Percentiles rank a stretch among this genome's conserved stretches.
These are phyloP conservation scores for Vaccinium darrowii DNA, from an alignment of 148 eudicot species.

Conservation along the genomic window DNA sequence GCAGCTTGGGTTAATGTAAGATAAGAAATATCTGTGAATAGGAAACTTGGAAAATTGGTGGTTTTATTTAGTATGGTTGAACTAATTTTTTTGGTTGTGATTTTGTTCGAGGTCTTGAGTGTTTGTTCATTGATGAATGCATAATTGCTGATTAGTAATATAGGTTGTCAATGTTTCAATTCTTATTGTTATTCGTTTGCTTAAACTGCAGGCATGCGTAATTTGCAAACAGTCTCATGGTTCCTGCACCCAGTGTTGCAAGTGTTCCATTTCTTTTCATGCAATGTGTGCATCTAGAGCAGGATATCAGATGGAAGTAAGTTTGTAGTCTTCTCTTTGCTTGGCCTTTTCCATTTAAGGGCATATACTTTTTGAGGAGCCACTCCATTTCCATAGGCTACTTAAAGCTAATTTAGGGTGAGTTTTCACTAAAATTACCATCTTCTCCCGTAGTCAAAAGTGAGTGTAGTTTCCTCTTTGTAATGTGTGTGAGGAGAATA, in stretches of 20 bases:
- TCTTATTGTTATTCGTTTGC: not conserved
- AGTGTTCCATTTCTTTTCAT: conserved; percentile 84
- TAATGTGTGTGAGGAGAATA: no score
- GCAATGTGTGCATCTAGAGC: conserved; percentile 90
- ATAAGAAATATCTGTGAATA: not conserved
- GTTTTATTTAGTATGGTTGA: not conserved
- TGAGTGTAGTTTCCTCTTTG: no score
- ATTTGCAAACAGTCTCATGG: conserved; percentile 91
- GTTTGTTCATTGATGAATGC: not conserved
- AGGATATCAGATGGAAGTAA: conserved; percentile 93
- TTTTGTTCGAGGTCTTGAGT: not conserved
- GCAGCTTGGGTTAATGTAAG: not conserved
- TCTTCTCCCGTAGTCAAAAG: no score
- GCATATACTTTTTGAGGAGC: not conserved
- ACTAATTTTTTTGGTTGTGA: not conserved
- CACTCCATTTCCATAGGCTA: not conserved
- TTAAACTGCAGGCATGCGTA: conserved; percentile 58
- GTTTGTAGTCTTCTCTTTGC: conserved; percentile 20
- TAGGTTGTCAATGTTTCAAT: not conserved
- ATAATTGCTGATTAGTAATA: not conserved
- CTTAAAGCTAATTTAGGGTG: not conserved
- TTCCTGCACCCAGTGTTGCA: conserved; percentile 93
- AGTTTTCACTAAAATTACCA: no score
- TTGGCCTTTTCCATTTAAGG: not conserved
- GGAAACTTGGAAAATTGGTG: not conserved